A percentile compares a stretch with the other conserved stretches of the same genome.
Evolutionary conservation across 2,329 filamentous ascomycete species (phyloP).

Genomic region (Didymella segeticola): DNA sequence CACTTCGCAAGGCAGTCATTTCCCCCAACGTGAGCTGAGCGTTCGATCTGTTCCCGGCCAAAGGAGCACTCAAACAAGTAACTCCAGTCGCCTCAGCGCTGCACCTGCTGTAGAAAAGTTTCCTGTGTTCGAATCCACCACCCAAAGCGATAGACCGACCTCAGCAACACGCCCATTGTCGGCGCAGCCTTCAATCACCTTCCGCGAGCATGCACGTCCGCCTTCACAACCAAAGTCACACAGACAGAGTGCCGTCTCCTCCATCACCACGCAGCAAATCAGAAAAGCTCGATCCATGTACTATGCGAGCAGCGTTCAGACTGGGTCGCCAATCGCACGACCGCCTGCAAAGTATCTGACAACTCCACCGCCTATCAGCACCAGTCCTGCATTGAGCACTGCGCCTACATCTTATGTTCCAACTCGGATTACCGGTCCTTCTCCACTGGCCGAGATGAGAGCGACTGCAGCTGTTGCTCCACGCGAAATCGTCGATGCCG

Average conservation of each 20-base stretch:
- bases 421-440: slow-evolving; percentile 19
- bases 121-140: slow-evolving; percentile 27
- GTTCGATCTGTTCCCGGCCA: slow-evolving; percentile 32
- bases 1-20: slow-evolving; percentile 46
- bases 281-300: slow-evolving; percentile 49
- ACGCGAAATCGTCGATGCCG: slow-evolving; percentile 39
- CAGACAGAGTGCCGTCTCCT: slow-evolving; percentile 34
- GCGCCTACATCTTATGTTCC: slow-evolving; percentile 1
- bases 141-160: background rate
- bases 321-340: slow-evolving; percentile 45
- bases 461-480: slow-evolving; percentile 34
- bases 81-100: slow-evolving; percentile 19
- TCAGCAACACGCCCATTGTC: slow-evolving; percentile 17
- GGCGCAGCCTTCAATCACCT: slow-evolving; percentile 30
- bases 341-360: slow-evolving; percentile 43
- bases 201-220: slow-evolving; percentile 36
- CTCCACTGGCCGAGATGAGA: slow-evolving; percentile 32
- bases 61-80: slow-evolving; percentile 18
- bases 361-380: slow-evolving; percentile 25
- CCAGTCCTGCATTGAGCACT: slow-evolving; percentile 9
- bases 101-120: slow-evolving; percentile 28
- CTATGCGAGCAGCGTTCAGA: slow-evolving; percentile 48
- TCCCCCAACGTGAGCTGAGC: slow-evolving; percentile 43
- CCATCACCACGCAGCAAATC: slow-evolving; percentile 44
- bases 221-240: slow-evolving; percentile 33